Conservation (phyloP, 2,329 filamentous ascomycete species). For the Truncatella angustata region DNA sequence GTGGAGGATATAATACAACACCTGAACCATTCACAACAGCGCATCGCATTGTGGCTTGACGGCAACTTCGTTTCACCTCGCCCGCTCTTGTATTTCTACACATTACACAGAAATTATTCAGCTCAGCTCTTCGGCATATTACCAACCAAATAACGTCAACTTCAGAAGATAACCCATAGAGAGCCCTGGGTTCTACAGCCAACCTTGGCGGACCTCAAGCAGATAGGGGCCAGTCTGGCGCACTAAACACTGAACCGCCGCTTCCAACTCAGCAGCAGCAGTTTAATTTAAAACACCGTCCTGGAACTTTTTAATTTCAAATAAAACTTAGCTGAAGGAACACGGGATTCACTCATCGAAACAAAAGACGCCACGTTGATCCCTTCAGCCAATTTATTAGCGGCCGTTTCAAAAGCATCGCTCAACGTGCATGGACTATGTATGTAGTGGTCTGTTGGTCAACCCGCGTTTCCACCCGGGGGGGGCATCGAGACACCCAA, state of each 20-base stretch:
- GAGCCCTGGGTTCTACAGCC: too few species aligned
- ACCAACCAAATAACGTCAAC: not conserved
- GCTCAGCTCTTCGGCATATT: not conserved
- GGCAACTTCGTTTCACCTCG: slow-evolving; percentile 1
- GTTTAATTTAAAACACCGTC: too few species aligned
- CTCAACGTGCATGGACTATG: not conserved
- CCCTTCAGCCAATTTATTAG: not conserved
- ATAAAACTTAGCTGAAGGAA: not conserved
- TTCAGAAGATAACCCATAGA: too few species aligned
- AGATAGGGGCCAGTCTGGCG: too few species aligned
- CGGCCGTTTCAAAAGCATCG: not conserved
- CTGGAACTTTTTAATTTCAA: not conserved
- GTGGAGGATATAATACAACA: slow-evolving; percentile 4
- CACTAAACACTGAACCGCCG: too few species aligned
- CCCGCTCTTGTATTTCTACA: too few species aligned
- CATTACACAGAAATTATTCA: too few species aligned
- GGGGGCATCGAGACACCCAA: not conserved
- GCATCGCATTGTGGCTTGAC: not conserved
- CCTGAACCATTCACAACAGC: not conserved
- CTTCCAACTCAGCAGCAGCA: too few species aligned
- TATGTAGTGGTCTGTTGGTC: not conserved
- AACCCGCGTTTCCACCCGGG: not conserved
- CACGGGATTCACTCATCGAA: not conserved
- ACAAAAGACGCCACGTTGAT: not conserved
- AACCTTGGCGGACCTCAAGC: too few species aligned